phyloP scores from a whole-genome alignment of 805 yeast genomes.

The Kuraishia hungarica region DNA sequence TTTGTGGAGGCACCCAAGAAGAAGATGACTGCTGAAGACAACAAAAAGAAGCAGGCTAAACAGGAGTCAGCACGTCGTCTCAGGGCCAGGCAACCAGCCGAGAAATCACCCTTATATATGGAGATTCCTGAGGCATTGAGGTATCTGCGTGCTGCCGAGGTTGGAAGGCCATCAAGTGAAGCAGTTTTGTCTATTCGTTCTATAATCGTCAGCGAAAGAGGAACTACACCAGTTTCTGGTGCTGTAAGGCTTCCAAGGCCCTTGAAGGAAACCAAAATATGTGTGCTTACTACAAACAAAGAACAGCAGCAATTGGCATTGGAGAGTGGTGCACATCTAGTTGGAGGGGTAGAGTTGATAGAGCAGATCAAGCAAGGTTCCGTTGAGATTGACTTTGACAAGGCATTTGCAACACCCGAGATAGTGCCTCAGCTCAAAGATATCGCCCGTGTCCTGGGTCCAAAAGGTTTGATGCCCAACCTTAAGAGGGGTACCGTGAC shows the following conservation, averaged over 20 bases:
- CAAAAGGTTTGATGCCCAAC: constrained; percentile 82
- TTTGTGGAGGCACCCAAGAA: not conserved
- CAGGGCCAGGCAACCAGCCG: constrained; percentile 34
- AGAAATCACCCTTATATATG: constrained; percentile 56
- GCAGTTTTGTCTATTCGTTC: constrained; percentile 64
- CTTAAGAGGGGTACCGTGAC: constrained; percentile 82
- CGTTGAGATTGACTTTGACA: constrained; percentile 45
- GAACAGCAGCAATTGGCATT: constrained; percentile 45
- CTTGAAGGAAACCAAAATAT: constrained; percentile 52
- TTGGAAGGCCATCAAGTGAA: constrained; percentile 68
- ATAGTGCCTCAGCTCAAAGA: constrained; percentile 52
- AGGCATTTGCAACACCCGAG: constrained; percentile 81
- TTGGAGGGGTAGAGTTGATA: constrained; percentile 69
- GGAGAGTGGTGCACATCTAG: constrained; percentile 50
- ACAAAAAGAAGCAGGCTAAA: constrained; percentile 4
- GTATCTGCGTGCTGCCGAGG: constrained; percentile 82
- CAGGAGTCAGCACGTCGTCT: constrained; percentile 16
- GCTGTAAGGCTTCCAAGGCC: constrained; percentile 66
- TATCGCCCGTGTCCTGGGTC: constrained; percentile 79
- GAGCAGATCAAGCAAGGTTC: constrained; percentile 49
- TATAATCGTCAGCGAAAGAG: constrained; percentile 61
- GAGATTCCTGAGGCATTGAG: constrained; percentile 65
- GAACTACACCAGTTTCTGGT: constrained; percentile 70
- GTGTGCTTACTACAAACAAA: constrained; percentile 58
- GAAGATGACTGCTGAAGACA: constrained; percentile 1